Conservation (phyloP, 305 asterid genomes). For the Salvia sclarea region DNA sequence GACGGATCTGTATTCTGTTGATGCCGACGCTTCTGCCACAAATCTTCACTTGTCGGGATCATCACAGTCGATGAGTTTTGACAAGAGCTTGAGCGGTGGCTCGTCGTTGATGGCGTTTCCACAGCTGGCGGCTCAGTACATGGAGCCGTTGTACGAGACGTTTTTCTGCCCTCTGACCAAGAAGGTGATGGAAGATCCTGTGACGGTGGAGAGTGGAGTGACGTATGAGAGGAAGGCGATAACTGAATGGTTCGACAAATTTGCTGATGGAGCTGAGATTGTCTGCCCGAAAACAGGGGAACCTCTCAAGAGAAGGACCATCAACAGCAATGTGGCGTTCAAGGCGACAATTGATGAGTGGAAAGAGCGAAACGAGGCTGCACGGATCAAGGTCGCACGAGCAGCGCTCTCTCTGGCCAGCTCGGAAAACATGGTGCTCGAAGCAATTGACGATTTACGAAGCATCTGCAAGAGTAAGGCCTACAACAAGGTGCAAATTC, state of each 20-base stretch:
- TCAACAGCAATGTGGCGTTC: slow-evolving; percentile 62
- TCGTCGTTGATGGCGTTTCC: slow-evolving; percentile 46
- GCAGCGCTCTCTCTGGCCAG: slow-evolving; percentile 71
- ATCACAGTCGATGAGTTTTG: slow-evolving; percentile 29
- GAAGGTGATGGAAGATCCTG: slow-evolving; percentile 80
- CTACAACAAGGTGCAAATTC: slow-evolving; percentile 57
- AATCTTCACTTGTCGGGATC: slow-evolving; percentile 37
- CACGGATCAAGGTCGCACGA: slow-evolving; percentile 66
- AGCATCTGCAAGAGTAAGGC: slow-evolving; percentile 51
- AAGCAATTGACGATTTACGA: slow-evolving; percentile 66
- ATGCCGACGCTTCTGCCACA: slow-evolving; percentile 47
- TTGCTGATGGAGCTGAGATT: slow-evolving; percentile 40
- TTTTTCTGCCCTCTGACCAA: slow-evolving; percentile 77
- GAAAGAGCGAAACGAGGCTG: slow-evolving; percentile 75
- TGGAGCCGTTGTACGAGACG: slow-evolving; percentile 72
- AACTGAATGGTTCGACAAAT: slow-evolving; percentile 49
- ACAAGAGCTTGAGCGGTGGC: slow-evolving; percentile 32
- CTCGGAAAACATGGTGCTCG: slow-evolving; percentile 60
- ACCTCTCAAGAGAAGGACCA: slow-evolving; percentile 45
- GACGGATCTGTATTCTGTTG: slow-evolving; percentile 62
- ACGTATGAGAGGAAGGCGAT: slow-evolving; percentile 68
- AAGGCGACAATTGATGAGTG: slow-evolving; percentile 75
- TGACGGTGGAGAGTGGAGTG: slow-evolving; percentile 67
- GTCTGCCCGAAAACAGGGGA: slow-evolving; percentile 63
- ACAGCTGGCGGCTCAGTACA: slow-evolving; percentile 56